Evolutionary conservation across 441 rosid species (phyloP), one percentile per base, ranked within the genome.

Genomic region (Adansonia rubrostipa): DNA sequence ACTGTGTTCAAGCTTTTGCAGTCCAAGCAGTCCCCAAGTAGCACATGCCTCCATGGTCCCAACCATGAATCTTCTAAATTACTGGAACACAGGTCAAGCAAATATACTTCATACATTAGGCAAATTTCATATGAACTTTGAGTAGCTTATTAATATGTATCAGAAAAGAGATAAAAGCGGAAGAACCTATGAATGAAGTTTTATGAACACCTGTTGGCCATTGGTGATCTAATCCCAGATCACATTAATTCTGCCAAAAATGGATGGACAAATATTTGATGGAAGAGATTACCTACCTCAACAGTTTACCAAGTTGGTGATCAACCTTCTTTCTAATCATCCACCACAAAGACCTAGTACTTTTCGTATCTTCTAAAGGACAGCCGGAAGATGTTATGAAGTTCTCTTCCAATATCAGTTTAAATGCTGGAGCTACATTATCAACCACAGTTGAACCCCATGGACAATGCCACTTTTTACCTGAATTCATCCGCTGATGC

Each of bases 11-110:
- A 80, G 74, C 64, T 83, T 66, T 82, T 81, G 83, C 81, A 80
- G 83, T 89, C 84, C 54, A 87, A 74, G 80, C 78, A 80, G 78
- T 88, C 91, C 86, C 97, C 97, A 9, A 90, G 85, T 82, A 96
- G 91, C 81, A 90, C 74, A 81, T 67, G 87, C 76, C 89, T 91
- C 98, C 93, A 92, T 15, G 93, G 86, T 71, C 98, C 99, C 73
- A 94, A 84, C 99, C 98, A 94, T 71, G 85, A 82, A 78, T 89
- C 97, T 93, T 96, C 98, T 62, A 93, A 78, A 76, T 86, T 86
- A 88, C 99, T 96, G 84, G 64, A 78, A 78, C 73, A 83, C 33
- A 64, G 33, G 50, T 47, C 51, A 79, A 45, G 66, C 60, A 36
- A 57, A 54, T 13, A 8, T 24, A 40, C 58, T 62, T 58, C 71